phyloP scores from a whole-genome alignment of 306 rosid genomes.

The Psophocarpus tetragonolobus region DNA sequence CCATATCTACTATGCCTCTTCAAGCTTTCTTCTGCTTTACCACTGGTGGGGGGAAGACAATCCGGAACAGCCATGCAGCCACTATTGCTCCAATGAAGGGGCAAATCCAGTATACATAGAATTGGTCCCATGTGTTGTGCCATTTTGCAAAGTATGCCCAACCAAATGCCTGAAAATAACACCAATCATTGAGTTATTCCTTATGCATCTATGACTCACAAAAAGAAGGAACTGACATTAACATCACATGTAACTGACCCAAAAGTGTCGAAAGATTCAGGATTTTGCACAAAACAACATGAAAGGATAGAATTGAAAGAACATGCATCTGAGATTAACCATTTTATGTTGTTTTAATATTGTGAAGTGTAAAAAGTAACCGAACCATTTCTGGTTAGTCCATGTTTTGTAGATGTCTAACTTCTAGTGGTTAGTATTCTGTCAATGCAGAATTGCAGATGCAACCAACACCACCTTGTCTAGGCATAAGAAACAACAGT shows the following conservation, averaged over 20 bases:
- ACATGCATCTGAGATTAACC: background rate
- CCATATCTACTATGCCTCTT: slow-evolving; percentile 25
- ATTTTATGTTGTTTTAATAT: background rate
- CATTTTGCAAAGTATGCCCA: slow-evolving; percentile 73
- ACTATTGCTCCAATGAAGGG: slow-evolving; percentile 74
- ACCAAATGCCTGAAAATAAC: slow-evolving; percentile 74
- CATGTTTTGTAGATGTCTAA: background rate
- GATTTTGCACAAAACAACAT: background rate
- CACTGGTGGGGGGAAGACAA: slow-evolving; percentile 51
- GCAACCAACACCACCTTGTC: too few relatives aligned
- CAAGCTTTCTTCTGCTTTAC: slow-evolving; percentile 64
- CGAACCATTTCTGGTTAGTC: background rate
- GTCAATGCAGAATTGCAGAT: too few relatives aligned
- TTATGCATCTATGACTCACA: background rate
- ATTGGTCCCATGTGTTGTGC: slow-evolving; percentile 89
- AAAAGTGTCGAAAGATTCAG: too few relatives aligned
- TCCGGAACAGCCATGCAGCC: slow-evolving; percentile 78
- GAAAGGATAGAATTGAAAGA: background rate
- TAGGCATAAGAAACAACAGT: too few relatives aligned
- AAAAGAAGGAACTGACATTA: background rate
- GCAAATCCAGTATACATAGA: slow-evolving; percentile 84
- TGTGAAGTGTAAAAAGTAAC: background rate
- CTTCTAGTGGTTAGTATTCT: too few relatives aligned
- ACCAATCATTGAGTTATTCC: background rate
- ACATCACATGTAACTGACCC: background rate